Evolutionary conservation across 208 protist genomes (phyloP).

Genomic region (Trypanosoma brucei): DNA sequence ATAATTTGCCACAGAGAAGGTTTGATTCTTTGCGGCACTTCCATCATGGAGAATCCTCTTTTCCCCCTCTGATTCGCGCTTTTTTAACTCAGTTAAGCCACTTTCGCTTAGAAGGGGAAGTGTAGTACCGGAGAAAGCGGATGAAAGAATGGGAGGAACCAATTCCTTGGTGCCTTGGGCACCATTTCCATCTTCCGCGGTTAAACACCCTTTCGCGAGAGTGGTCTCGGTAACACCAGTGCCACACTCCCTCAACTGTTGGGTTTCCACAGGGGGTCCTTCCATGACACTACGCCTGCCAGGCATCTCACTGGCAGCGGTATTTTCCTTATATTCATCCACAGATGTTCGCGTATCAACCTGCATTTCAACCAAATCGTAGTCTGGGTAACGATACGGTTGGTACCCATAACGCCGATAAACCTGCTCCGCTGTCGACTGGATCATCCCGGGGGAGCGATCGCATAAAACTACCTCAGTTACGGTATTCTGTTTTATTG

Average conservation of each 20-base stretch:
- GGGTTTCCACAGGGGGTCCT: no score
- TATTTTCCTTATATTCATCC: background rate
- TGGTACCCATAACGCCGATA: slow-evolving; percentile 55
- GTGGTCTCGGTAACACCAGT: no score
- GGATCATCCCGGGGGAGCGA: slow-evolving; percentile 68
- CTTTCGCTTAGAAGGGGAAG: slow-evolving; percentile 43
- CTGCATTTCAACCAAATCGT: slow-evolving; percentile 29
- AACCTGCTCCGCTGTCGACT: slow-evolving; percentile 47
- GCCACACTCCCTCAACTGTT: no score
- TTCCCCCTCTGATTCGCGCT: slow-evolving; percentile 28
- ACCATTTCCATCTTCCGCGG: slow-evolving; percentile 31
- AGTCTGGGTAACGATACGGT: slow-evolving; percentile 78
- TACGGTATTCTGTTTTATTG: background rate
- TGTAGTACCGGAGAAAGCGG: slow-evolving; percentile 31
- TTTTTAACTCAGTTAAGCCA: slow-evolving; percentile 26
- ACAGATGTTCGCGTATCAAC: background rate
- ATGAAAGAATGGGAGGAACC: slow-evolving; percentile 51
- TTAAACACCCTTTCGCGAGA: background rate
- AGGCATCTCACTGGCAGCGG: slow-evolving; percentile 10
- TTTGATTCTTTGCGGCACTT: slow-evolving; percentile 12
- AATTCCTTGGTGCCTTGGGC: slow-evolving; percentile 10
- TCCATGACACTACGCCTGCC: slow-evolving; percentile 13
- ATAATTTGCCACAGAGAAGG: slow-evolving; percentile 78
- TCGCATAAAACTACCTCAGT: slow-evolving; percentile 78
- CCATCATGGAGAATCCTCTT: background rate